Evolutionary conservation across 2,329 filamentous ascomycete genomes (phyloP).

Genomic region (Exophiala mesophila): DNA sequence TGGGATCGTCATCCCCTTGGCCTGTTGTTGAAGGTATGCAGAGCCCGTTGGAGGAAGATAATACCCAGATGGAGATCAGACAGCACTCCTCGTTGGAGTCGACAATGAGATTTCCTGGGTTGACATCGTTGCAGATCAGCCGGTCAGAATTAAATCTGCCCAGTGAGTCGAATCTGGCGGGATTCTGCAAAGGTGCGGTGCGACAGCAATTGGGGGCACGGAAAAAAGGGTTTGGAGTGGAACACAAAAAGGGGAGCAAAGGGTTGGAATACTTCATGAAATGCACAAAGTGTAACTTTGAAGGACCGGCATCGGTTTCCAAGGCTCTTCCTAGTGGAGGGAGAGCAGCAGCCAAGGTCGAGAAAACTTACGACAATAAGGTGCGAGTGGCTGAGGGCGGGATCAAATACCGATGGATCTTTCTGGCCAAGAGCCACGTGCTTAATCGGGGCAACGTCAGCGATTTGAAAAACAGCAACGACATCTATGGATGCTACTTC

Average conservation of each 20-base stretch:
- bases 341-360: slow-evolving; percentile 17
- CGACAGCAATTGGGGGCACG: slow-evolving; percentile 32
- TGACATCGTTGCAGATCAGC: slow-evolving; percentile 9
- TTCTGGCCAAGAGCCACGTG: slow-evolving; percentile 45
- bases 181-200: slow-evolving; percentile 37
- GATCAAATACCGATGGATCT: slow-evolving; percentile 43
- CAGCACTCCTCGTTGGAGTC: slow-evolving; percentile 11
- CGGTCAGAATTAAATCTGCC: slow-evolving; percentile 28
- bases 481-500: slow-evolving; percentile 42
- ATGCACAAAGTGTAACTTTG: slow-evolving; percentile 41
- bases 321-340: slow-evolving; percentile 21
- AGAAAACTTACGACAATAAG: slow-evolving; percentile 28
- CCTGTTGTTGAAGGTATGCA: slow-evolving; percentile 4
- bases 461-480: slow-evolving; percentile 18
- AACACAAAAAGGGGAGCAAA: slow-evolving; percentile 28
- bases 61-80: slow-evolving; percentile 1
- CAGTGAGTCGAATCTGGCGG: slow-evolving; percentile 33
- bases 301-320: slow-evolving; percentile 31
- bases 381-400: slow-evolving; percentile 31
- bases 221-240: slow-evolving; percentile 32
- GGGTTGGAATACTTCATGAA: slow-evolving; percentile 32
- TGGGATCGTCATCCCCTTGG: slow-evolving; percentile 4
- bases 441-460: slow-evolving; percentile 29
- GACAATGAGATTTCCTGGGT: slow-evolving; percentile 7
- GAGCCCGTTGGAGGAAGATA: slow-evolving; percentile 3